Evolutionary conservation across 139 green algal genomes (phyloP).

Genomic region (Ettlia oleoabundans): DNA sequence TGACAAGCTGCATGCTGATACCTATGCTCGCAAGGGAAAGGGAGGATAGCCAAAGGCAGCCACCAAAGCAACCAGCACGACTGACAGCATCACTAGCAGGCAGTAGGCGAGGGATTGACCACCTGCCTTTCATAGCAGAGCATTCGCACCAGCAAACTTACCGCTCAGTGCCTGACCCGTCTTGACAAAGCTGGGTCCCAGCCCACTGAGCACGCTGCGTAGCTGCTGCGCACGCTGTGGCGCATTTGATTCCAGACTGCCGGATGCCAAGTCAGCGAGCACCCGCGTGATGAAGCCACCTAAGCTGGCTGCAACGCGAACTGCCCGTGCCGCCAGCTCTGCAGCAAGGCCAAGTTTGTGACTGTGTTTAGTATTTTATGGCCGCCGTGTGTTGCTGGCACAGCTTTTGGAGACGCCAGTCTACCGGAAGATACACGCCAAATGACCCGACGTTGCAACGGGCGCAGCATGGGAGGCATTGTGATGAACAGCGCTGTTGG

Average conservation of each 20-base stretch:
- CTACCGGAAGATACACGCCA: too few species aligned
- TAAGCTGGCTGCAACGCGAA: constrained; percentile 64
- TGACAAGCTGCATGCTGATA: too few species aligned
- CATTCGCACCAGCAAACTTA: neutral
- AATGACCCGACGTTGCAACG: too few species aligned
- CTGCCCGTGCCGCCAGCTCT: constrained; percentile 64
- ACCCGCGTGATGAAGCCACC: constrained; percentile 74
- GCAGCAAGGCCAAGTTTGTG: too few species aligned
- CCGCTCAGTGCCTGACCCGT: constrained; percentile 63
- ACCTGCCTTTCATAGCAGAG: neutral
- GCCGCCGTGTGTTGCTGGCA: too few species aligned
- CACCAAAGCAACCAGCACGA: too few species aligned
- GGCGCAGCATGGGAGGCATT: too few species aligned
- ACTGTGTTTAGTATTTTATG: too few species aligned
- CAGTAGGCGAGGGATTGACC: neutral
- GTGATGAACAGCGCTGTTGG: too few species aligned
- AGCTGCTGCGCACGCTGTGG: constrained; percentile 69
- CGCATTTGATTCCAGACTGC: constrained; percentile 69
- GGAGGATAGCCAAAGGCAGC: too few species aligned
- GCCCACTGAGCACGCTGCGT: constrained; percentile 58
- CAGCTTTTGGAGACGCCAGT: too few species aligned
- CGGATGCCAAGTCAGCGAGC: constrained; percentile 69
- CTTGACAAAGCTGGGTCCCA: constrained; percentile 80
- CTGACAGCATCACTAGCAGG: neutral
- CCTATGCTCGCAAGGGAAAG: too few species aligned